Base-by-base conservation (phyloP, 1,139 yeast genomes). In the Maudiozyma humilis region DNA sequence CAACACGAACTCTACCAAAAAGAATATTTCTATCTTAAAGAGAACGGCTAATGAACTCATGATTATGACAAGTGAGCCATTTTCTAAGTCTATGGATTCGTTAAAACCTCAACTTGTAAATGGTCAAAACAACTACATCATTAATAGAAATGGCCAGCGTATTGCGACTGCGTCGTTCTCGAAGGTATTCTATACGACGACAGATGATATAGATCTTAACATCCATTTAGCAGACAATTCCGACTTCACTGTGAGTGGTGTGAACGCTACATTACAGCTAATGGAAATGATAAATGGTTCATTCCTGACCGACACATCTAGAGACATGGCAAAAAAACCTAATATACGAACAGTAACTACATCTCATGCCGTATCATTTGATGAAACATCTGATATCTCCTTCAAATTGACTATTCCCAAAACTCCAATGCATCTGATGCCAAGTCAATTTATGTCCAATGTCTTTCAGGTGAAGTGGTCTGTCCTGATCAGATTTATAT, bases 141-240 rank as follows among this genome's bases (percentile, higher is more conserved):
- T 68, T 3, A 65, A 62, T 38, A 52, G 64, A 47, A 57, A 64
- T 44, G 64, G 67, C 1, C 50, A 59, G 44, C 47, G 53, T 4
- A 55, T 67, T 6, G 59, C 68, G 5, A 57, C 54, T 15, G 37
- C 68, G 19, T 46, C 52, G 1, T 56, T 67, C 30, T 63, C 70
- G 3, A 71, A 72, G 49, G 69, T 75, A 1, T 70, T 70, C 47
- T 76, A 68, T 51, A 73, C 71, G 43, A 51, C 71, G 10, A 76
- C 79, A 1, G 81, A 76, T 32, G 75, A 72, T 45, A 63, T 76
- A 8, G 67, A 67, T 45, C 62, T 73, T 37, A 56, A 63, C 0
- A 54, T 75, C 8, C 59, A 59, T 29, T 54, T 67, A 25, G 46
- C 48, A 17, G 41, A 39, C 3, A 42, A 33, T 3, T 31, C 45